Evolutionary conservation across 768 basidiomycete genomes (phyloP).

Genomic region (Leccinum aurantiacum): DNA sequence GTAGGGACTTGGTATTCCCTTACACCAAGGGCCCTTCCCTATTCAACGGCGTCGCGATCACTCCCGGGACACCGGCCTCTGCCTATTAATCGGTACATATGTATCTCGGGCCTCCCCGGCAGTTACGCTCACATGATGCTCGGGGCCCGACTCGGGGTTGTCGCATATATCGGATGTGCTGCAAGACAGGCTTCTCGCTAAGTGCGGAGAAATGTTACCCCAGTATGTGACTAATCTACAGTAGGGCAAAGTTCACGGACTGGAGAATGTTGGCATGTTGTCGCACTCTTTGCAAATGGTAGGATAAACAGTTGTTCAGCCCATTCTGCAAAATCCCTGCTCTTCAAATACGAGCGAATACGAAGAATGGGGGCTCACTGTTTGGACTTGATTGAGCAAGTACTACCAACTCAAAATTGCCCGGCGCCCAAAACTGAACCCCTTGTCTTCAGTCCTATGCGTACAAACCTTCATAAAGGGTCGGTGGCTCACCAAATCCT

Average conservation of each 20-base stretch:
- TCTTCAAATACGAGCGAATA: not conserved
- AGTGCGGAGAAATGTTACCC: too few species aligned
- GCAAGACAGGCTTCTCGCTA: too few species aligned
- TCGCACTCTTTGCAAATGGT: constrained; percentile 94
- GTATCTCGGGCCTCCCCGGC: too few species aligned
- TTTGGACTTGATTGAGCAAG: constrained; percentile 56
- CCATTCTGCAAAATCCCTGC: constrained; percentile 37
- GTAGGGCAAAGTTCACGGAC: constrained; percentile 45
- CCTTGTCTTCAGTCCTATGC: constrained; percentile 4
- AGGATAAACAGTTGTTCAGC: constrained; percentile 79
- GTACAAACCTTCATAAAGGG: not conserved
- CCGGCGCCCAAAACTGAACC: constrained; percentile 86
- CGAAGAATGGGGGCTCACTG: constrained; percentile 40
- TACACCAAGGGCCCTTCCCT: too few species aligned
- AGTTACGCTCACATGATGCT: too few species aligned
- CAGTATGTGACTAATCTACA: not conserved
- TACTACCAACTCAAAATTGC: constrained; percentile 85
- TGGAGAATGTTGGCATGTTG: constrained; percentile 87
- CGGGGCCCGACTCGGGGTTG: too few species aligned
- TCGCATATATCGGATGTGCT: too few species aligned
- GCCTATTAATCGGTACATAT: too few species aligned
- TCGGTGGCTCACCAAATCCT: constrained; percentile 55
- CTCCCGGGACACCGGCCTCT: too few species aligned
- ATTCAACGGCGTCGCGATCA: too few species aligned
- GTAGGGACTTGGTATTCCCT: too few species aligned